Percentiles rank a stretch among this genome's conserved stretches.
phyloP scores from a whole-genome alignment of 305 asterid species.

The Fraxinus velutina region DNA sequence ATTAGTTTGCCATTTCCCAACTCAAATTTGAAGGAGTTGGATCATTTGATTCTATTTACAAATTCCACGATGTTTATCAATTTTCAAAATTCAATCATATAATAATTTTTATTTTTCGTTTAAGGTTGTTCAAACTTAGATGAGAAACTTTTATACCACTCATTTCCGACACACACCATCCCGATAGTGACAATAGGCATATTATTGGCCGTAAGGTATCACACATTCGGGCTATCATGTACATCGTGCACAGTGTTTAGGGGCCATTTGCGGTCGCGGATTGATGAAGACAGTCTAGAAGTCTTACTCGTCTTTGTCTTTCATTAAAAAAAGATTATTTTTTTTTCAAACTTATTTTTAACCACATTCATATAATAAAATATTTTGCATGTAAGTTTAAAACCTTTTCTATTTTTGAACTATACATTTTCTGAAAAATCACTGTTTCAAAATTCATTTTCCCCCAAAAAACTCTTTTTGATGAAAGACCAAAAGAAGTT shows the following conservation, averaged over 20 bases:
- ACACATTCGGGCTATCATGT: constrained; percentile 43
- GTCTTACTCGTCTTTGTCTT: constrained; percentile 26
- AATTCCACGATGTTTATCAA: background rate
- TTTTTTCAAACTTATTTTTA: too few relatives aligned
- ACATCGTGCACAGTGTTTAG: constrained; percentile 67
- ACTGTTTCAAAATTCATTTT: too few relatives aligned
- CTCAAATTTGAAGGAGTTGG: background rate
- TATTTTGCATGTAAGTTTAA: too few relatives aligned
- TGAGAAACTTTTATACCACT: background rate
- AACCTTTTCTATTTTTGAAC: too few relatives aligned
- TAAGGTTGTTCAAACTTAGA: background rate
- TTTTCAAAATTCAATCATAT: background rate
- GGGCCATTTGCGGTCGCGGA: constrained; percentile 59
- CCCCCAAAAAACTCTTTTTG: too few relatives aligned
- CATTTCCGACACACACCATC: constrained; percentile 36
- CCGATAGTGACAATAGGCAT: constrained; percentile 65
- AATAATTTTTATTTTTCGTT: background rate
- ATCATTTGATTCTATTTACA: background rate
- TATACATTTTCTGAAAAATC: too few relatives aligned
- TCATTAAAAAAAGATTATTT: too few relatives aligned
- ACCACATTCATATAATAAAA: too few relatives aligned
- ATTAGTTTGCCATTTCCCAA: background rate
- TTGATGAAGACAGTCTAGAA: constrained; percentile 56
- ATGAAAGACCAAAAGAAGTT: too few relatives aligned
- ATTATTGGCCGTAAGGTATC: constrained; percentile 62